Base-by-base conservation (phyloP, 805 yeast species). In the Starmerella khaoyaiensis region DNA sequence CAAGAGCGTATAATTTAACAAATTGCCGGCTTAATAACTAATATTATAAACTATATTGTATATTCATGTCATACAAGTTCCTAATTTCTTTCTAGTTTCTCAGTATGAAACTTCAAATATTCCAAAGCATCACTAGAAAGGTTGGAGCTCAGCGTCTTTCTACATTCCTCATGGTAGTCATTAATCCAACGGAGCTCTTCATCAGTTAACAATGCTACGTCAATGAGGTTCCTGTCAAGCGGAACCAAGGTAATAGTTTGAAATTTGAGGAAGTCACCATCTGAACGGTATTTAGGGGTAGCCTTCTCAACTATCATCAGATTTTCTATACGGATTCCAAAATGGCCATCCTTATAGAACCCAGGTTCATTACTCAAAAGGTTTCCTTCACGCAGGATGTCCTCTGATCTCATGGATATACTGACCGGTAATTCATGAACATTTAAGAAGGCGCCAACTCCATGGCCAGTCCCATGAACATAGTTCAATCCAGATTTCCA, bases 361-460 rank as follows among this genome's bases (percentile, higher is more conserved):
- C 98, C 98, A 0, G 98, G 98, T 58, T 90, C 98, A 59, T 86
- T 86, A 35, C 93, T 77, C 28, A 83, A 61, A 18, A 86, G 68
- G 48, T 77, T 81, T 4, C 96, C 96, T 11, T 64, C 64, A 28
- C 4, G 9, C 5, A 31, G 28, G 17, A 17, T 6, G 21, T 31
- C 35, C 37, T 65, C 59, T 21, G 63, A 44, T 5, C 83, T 74
- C 30, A 67, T 69, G 50, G 67, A 64, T 42, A 90, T 74, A 12
- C 86, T 93, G 38, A 87, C 69, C 1, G 97, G 97, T 0, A 93
- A 90, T 53, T 93, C 95, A 56, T 90, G 98, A 14, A 90, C 97
- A 56, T 79, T 78, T 31, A 93, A 72, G 55, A 69, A 87, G 16
- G 86, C 69, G 2, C 95, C 97, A n/a, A 90, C 79, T 4, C 98